A percentile compares a stretch with the other conserved stretches of the same genome.
Conservation (phyloP, 495 filamentous ascomycete species). For the Aspergillus sparsus region DNA sequence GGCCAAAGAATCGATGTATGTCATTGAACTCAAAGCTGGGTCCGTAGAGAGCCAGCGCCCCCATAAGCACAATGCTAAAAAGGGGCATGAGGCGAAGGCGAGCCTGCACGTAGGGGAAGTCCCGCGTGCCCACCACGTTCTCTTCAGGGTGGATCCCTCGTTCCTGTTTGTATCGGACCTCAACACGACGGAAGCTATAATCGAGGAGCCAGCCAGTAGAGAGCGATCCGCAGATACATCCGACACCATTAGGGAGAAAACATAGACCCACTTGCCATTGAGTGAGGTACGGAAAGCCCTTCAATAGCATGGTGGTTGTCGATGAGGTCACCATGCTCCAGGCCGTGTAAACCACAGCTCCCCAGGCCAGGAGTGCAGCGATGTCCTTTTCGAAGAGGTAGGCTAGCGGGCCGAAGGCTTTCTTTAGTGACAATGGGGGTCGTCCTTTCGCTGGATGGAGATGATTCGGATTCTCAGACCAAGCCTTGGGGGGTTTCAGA, state of each 20-base stretch:
- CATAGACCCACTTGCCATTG: slow-evolving; percentile 42
- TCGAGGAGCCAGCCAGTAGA: slow-evolving; percentile 25
- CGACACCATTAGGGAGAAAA: slow-evolving; percentile 45
- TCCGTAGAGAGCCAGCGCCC: slow-evolving; percentile 23
- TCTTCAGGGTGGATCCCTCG: slow-evolving; percentile 11
- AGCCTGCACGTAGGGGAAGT: slow-evolving; percentile 24
- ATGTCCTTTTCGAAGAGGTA: slow-evolving; percentile 49
- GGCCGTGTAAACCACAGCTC: slow-evolving; percentile 49
- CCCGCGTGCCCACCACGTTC: slow-evolving; percentile 1
- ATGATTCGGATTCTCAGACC: slow-evolving; percentile 29
- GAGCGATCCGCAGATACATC: slow-evolving; percentile 26
- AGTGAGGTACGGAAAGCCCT: slow-evolving; percentile 35
- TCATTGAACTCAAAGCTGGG: slow-evolving; percentile 29
- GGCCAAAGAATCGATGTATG: slow-evolving; percentile 26
- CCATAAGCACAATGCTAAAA: slow-evolving; percentile 20
- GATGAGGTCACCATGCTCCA: slow-evolving; percentile 55
- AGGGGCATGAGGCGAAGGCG: slow-evolving; percentile 26
- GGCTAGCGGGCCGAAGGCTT: slow-evolving; percentile 37
- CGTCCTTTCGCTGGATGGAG: too few relatives aligned
- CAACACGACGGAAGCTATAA: slow-evolving; percentile 17
- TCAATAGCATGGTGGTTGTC: slow-evolving; percentile 47
- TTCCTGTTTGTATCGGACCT: slow-evolving; percentile 14
- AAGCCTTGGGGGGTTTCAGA: slow-evolving; percentile 23
- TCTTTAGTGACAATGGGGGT: slow-evolving; percentile 17
- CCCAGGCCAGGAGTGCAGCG: slow-evolving; percentile 46